Evolutionary conservation across 306 rosid genomes (phyloP).

Genomic region (Luffa aegyptiaca): DNA sequence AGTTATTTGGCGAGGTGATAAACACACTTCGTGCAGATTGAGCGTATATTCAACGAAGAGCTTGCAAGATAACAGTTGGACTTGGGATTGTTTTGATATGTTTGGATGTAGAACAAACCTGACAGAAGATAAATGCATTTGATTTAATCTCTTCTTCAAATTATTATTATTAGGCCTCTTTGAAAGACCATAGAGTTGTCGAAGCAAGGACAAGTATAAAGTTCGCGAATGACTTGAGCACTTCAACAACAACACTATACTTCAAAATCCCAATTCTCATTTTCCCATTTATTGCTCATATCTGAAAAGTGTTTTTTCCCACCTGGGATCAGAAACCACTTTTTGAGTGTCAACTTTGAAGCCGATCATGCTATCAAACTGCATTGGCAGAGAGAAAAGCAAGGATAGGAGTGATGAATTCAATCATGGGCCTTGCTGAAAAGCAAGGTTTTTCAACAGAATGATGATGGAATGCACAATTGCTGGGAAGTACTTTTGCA

Average conservation of each 20-base stretch:
- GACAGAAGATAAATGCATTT: background rate
- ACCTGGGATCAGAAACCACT: background rate
- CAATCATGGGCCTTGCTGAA: background rate
- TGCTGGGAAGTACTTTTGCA: background rate
- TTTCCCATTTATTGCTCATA: background rate
- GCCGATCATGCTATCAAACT: background rate
- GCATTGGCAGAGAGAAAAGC: background rate
- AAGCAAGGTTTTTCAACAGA: background rate
- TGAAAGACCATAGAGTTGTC: background rate
- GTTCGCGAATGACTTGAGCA: background rate
- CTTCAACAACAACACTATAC: background rate
- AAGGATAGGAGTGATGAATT: background rate
- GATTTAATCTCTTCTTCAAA: background rate
- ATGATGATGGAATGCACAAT: slow-evolving; percentile 2
- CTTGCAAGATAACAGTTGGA: background rate
- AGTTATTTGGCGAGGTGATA: background rate
- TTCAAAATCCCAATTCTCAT: background rate
- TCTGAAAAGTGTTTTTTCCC: background rate
- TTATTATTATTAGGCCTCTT: background rate
- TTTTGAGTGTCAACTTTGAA: background rate
- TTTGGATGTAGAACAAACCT: background rate
- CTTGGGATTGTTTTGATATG: too few species aligned
- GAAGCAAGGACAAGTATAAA: background rate
- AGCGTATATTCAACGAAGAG: background rate
- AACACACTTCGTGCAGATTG: background rate